Percentiles rank a stretch among this genome's conserved stretches.
Evolutionary conservation across 306 rosid genomes (phyloP).

Genomic region (Gastrolobium villosum): DNA sequence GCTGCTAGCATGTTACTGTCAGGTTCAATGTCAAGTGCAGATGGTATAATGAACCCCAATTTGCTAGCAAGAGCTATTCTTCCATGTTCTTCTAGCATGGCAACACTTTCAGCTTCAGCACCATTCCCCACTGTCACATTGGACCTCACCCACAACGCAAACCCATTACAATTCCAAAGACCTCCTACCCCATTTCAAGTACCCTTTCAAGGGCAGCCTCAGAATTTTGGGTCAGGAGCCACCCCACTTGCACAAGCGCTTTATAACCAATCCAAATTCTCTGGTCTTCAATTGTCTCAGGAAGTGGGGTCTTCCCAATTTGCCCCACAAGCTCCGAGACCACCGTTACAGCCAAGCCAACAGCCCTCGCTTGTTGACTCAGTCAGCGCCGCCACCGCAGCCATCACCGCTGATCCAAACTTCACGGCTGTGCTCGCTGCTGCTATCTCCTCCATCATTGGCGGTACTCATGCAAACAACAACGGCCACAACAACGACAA

Average conservation of each 20-base stretch:
- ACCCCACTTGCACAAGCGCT: constrained; percentile 67
- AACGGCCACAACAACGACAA: constrained; percentile 19
- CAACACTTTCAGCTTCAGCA: constrained; percentile 92
- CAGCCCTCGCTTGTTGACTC: constrained; percentile 67
- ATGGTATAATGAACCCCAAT: constrained; percentile 86
- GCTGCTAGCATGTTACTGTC: constrained; percentile 92
- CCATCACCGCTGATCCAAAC: constrained; percentile 87
- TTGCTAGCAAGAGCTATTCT: constrained; percentile 85
- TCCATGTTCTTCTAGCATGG: constrained; percentile 79
- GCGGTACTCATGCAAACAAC: constrained; percentile 62
- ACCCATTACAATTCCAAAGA: constrained; percentile 67
- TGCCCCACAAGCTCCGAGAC: constrained; percentile 53
- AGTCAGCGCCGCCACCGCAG: constrained; percentile 87
- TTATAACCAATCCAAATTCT: constrained; percentile 85
- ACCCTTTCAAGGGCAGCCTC: constrained; percentile 72
- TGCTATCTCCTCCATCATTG: constrained; percentile 92
- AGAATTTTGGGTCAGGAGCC: constrained; percentile 54
- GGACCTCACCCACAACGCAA: constrained; percentile 81
- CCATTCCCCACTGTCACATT: constrained; percentile 88
- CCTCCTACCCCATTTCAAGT: constrained; percentile 64
- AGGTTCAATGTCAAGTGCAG: constrained; percentile 92
- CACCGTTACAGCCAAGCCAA: constrained; percentile 47
- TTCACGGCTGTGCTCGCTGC: constrained; percentile 95
- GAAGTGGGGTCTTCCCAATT: constrained; percentile 66
- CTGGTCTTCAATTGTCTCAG: constrained; percentile 90